Evolutionary conservation across 2,329 filamentous ascomycete species (phyloP), one percentile per base, ranked within the genome.

Genomic region (Trichoderma sp.): DNA sequence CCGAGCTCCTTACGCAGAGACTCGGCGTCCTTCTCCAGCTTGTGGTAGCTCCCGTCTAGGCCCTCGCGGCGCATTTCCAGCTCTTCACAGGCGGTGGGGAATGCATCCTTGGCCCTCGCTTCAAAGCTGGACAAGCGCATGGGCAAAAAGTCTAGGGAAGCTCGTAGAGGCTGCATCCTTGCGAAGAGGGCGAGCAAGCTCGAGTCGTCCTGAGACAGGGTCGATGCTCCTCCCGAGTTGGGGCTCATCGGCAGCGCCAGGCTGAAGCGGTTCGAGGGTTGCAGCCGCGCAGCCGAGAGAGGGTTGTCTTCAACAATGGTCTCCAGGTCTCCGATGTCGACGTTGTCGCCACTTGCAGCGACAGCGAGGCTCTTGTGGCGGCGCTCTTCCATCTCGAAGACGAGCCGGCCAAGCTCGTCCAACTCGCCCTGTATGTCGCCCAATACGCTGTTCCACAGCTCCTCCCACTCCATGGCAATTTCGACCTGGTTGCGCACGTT

Each of bases 401-500:
- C 91, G 55, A 97, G 80, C 45, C 90, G 85, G 72, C 86, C 87
- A 17, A 96, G 82, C 51, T 90, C 88, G 69, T 95, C 91, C 78
- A 87, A 89, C 78, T 99, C 95, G 68, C 89, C 88, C 60, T 93
- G 91, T 67, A 98, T 97, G 74, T 98, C 94, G 51, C 93, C 94
- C 3, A 99, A 82, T 3, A 98, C 94, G 68, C 86, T 92, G 71
- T 92, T 92, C 94, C 95, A 98, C 43, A 99, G 82, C 78, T 98
- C 93, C 76, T 97, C 93, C 94, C 94, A 99, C 74, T 99, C 95
- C 93, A 98, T 96, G 54, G 95, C 95, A 66, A 97, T 88, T 77
- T 98, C 95, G 19, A 99, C 94, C 74, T 98, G 94, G 55, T 86
- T 86, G 75, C 96, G 96, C 64, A 97, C 90, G 28, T 80, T 88